A percentile compares a stretch with the other conserved stretches of the same genome.
phyloP scores from a whole-genome alignment of 345 rosid genomes.

The Hibiscus syriacus region DNA sequence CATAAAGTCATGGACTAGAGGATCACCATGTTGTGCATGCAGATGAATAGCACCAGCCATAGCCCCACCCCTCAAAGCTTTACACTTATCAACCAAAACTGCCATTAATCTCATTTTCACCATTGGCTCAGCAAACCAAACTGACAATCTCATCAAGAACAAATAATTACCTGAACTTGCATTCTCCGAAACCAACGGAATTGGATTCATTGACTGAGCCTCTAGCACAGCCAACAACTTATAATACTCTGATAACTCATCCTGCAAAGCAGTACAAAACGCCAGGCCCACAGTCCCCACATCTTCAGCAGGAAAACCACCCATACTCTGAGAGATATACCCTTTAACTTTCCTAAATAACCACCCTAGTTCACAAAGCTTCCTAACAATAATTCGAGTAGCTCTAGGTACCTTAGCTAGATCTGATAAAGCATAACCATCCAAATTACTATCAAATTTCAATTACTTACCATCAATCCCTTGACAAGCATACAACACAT shows the following conservation, averaged over 20 bases:
- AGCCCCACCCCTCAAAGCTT: slow-evolving; percentile 47
- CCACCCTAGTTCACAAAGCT: slow-evolving; percentile 95
- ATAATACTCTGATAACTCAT: slow-evolving; percentile 78
- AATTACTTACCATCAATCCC: slow-evolving; percentile 91
- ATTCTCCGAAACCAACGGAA: slow-evolving; percentile 72
- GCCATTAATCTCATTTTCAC: slow-evolving; percentile 99
- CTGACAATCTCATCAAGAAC: slow-evolving; percentile 76
- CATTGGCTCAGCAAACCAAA: slow-evolving; percentile 90
- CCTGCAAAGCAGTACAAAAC: slow-evolving; percentile 91
- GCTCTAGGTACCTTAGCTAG: slow-evolving; percentile 60
- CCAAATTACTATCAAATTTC: slow-evolving; percentile 50
- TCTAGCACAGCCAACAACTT: slow-evolving; percentile 84
- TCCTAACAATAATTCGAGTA: slow-evolving; percentile 62
- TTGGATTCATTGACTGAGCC: slow-evolving; percentile 86
- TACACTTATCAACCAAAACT: slow-evolving; percentile 88
- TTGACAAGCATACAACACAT: slow-evolving; percentile 85
- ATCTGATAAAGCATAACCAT: slow-evolving; percentile 64
- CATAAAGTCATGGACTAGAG: slow-evolving; percentile 87
- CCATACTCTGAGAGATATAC: slow-evolving; percentile 71
- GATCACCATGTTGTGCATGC: slow-evolving; percentile 95
- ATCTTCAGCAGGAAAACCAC: slow-evolving; percentile 66
- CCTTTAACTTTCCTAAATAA: slow-evolving; percentile 79
- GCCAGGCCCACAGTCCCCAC: slow-evolving; percentile 95
- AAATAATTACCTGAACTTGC: slow-evolving; percentile 65
- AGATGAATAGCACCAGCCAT: slow-evolving; percentile 59